phyloP scores from a whole-genome alignment of 306 rosid genomes.

The Glycine soja region DNA sequence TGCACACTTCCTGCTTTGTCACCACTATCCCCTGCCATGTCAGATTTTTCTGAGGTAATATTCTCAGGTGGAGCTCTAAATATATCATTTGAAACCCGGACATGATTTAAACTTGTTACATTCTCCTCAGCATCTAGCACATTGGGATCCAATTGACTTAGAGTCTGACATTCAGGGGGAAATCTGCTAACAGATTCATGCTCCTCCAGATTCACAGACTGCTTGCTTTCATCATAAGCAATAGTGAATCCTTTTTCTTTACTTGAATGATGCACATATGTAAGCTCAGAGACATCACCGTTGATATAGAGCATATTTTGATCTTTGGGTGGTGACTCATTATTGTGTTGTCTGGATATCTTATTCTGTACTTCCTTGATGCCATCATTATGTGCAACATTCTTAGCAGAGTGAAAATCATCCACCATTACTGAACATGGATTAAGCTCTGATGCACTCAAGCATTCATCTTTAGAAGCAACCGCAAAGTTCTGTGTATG shows the following conservation, averaged over 20 bases:
- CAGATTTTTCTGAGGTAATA: slow-evolving; percentile 37
- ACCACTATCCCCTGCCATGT: slow-evolving; percentile 41
- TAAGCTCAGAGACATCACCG: slow-evolving; percentile 12
- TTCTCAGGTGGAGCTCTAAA: slow-evolving; percentile 53
- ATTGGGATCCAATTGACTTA: slow-evolving; percentile 31
- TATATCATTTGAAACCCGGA: slow-evolving; percentile 49
- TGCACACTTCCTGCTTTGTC: slow-evolving; percentile 33
- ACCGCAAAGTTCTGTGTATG: slow-evolving; percentile 35
- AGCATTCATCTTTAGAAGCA: slow-evolving; percentile 24
- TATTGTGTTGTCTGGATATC: not conserved
- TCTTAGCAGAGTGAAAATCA: slow-evolving; percentile 37
- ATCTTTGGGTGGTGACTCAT: slow-evolving; percentile 37
- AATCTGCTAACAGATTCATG: slow-evolving; percentile 15
- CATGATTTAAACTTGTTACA: slow-evolving; percentile 40
- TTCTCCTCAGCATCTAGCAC: slow-evolving; percentile 36
- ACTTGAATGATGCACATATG: slow-evolving; percentile 34
- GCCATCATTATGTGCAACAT: slow-evolving; percentile 30
- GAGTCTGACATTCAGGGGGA: slow-evolving; percentile 41
- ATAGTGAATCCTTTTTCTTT: slow-evolving; percentile 26
- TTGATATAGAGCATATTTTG: slow-evolving; percentile 19
- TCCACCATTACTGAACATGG: not conserved
- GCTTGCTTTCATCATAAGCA: slow-evolving; percentile 30
- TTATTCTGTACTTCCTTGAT: slow-evolving; percentile 23
- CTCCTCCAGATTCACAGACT: slow-evolving; percentile 34
- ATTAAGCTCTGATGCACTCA: slow-evolving; percentile 23